A percentile compares a stretch with the other conserved stretches of the same genome.
Evolutionary conservation across 2,329 filamentous ascomycete species (phyloP).

Genomic region (Hypomyces perniciosus): DNA sequence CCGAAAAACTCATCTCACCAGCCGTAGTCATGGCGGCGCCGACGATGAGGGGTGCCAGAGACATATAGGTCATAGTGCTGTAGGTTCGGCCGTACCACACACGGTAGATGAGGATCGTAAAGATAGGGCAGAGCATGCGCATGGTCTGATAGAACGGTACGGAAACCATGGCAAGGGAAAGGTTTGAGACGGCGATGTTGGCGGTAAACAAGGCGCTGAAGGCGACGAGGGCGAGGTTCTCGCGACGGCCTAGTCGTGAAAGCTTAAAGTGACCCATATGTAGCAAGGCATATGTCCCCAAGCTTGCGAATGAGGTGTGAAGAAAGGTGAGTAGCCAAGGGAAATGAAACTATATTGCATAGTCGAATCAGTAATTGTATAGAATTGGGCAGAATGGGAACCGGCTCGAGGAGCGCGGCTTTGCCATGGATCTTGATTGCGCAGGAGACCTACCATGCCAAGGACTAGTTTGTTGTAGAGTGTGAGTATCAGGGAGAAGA

Average conservation of each 20-base stretch:
- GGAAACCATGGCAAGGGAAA: slow-evolving; percentile 55
- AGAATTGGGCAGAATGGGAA: not conserved
- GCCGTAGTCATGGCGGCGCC: slow-evolving; percentile 55
- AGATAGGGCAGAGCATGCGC: slow-evolving; percentile 55
- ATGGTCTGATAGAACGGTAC: slow-evolving; percentile 63
- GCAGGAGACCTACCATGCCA: slow-evolving; percentile 36
- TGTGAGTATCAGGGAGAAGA: slow-evolving; percentile 43
- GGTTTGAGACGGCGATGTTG: slow-evolving; percentile 59
- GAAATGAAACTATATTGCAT: slow-evolving; percentile 43
- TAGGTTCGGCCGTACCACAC: slow-evolving; percentile 50
- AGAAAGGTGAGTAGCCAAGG: slow-evolving; percentile 56
- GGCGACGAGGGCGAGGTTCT: slow-evolving; percentile 49
- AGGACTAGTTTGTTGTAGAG: slow-evolving; percentile 56
- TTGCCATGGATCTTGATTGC: not conserved
- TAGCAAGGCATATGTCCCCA: slow-evolving; percentile 50
- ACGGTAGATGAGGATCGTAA: slow-evolving; percentile 57
- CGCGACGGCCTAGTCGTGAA: slow-evolving; percentile 44
- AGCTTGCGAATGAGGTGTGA: slow-evolving; percentile 50
- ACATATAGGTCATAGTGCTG: slow-evolving; percentile 50
- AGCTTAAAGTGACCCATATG: slow-evolving; percentile 47
- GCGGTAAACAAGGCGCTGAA: slow-evolving; percentile 58
- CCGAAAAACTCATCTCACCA: slow-evolving; percentile 58
- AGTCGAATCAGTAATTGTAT: not conserved
- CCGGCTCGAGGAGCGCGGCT: not conserved
- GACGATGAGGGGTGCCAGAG: slow-evolving; percentile 54